Percentiles rank a stretch among this genome's conserved stretches.
Conservation (phyloP, 2,329 filamentous ascomycete species). For the Emydomyces testavorans region DNA sequence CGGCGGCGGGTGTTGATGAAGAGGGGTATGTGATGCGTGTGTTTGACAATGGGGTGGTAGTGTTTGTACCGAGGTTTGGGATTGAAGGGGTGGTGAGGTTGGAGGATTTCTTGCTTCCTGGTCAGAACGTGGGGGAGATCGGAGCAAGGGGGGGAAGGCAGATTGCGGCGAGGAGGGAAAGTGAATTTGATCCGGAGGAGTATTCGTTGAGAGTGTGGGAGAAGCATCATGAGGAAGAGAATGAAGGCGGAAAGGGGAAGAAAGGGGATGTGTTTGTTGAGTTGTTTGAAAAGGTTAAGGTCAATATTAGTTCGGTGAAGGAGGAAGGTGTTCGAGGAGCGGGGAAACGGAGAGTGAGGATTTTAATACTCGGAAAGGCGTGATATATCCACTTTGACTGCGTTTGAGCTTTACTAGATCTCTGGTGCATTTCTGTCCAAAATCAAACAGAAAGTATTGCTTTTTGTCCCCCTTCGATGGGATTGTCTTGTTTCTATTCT, state of each 20-base stretch:
- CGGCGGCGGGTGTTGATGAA: conserved; percentile 49
- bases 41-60: conserved; percentile 94
- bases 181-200: conserved; percentile 72
- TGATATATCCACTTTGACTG: not conserved
- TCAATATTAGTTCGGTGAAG: conserved; percentile 82
- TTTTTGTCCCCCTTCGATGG: too few relatives aligned
- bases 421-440: not conserved
- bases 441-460: too few relatives aligned
- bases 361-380: conserved; percentile 29
- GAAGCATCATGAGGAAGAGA: conserved; percentile 46
- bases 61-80: conserved; percentile 89
- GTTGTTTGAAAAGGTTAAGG: conserved; percentile 82
- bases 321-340: conserved; percentile 62
- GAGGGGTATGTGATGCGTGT: conserved; percentile 95
- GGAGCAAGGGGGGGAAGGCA: conserved; percentile 7
- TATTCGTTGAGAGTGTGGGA: conserved; percentile 59
- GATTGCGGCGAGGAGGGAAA: conserved; percentile 46
- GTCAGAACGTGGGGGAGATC: conserved; percentile 21
- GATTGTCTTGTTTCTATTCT: too few relatives aligned
- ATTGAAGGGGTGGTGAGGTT: conserved; percentile 86
- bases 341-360: conserved; percentile 65
- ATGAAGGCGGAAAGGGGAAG: conserved; percentile 30
- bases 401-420: not conserved
- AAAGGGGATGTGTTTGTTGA: conserved; percentile 48
- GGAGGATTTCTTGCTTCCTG: conserved; percentile 59